Percentiles rank a stretch among this genome's conserved stretches.
These are phyloP conservation scores for Fusarium albosuccineum DNA, from an alignment of 2,329 filamentous ascomycete species.

Conservation along the genomic window DNA sequence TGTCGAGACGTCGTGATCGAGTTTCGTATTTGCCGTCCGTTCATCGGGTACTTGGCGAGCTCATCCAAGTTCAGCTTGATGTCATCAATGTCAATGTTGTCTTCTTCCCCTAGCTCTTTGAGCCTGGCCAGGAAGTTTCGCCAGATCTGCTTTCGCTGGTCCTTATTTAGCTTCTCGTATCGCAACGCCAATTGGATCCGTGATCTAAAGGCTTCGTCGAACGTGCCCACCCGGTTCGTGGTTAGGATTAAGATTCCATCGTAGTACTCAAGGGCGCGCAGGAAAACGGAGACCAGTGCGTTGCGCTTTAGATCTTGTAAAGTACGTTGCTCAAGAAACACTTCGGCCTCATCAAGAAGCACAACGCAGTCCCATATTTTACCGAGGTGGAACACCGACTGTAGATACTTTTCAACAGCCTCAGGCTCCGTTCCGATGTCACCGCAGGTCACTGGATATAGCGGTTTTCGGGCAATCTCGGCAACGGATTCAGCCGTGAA, in stretches of 20 bases:
- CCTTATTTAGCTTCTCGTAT: slow-evolving; percentile 8
- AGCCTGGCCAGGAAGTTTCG: not conserved
- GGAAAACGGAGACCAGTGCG: not conserved
- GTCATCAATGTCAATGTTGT: slow-evolving; percentile 10
- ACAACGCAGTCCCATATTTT: slow-evolving; percentile 8
- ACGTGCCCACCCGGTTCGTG: slow-evolving; percentile 17
- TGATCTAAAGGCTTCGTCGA: slow-evolving; percentile 24
- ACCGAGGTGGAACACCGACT: not conserved
- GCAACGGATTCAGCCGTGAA: slow-evolving; percentile 25
- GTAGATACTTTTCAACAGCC: slow-evolving; percentile 6
- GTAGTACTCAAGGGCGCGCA: slow-evolving; percentile 19
- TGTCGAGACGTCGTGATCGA: slow-evolving; percentile 20
- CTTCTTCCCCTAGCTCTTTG: not conserved
- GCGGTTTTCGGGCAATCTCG: slow-evolving; percentile 11
- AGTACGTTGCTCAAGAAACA: slow-evolving; percentile 15
- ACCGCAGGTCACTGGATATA: slow-evolving; percentile 22
- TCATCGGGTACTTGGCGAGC: not conserved
- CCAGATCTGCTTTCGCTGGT: slow-evolving; percentile 17
- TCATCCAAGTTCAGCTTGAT: slow-evolving; percentile 1
- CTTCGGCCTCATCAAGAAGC: slow-evolving; percentile 20
- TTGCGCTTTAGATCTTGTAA: slow-evolving; percentile 11
- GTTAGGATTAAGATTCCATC: slow-evolving; percentile 9
- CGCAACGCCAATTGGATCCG: slow-evolving; percentile 16
- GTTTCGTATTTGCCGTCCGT: slow-evolving; percentile 25
- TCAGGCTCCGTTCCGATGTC: slow-evolving; percentile 23